Percentiles rank a stretch among this genome's conserved stretches.
These are phyloP conservation scores for Chaetomium fimeti DNA, from an alignment of 495 filamentous ascomycete species.

Conservation along the genomic window DNA sequence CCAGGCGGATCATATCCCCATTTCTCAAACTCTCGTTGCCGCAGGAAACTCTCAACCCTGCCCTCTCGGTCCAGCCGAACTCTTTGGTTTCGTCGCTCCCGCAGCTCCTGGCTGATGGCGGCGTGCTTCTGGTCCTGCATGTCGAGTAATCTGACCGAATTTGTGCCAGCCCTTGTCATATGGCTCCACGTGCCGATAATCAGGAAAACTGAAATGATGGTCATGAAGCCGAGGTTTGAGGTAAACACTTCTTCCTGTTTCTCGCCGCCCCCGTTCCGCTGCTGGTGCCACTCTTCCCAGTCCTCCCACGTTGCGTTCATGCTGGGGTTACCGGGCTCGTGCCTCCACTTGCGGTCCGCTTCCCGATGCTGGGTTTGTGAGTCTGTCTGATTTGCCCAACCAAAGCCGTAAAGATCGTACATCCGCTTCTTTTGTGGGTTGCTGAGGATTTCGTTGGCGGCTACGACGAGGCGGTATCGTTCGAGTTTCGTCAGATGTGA, in stretches of 20 bases:
- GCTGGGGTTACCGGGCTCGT: slow-evolving; percentile 57
- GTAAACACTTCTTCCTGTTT: slow-evolving; percentile 63
- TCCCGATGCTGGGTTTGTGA: slow-evolving; percentile 39
- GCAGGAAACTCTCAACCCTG: slow-evolving; percentile 70
- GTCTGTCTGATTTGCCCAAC: slow-evolving; percentile 62
- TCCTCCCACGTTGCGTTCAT: slow-evolving; percentile 97
- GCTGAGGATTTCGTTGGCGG: slow-evolving; percentile 87
- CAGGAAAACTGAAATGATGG: slow-evolving; percentile 63
- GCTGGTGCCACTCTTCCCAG: slow-evolving; percentile 84
- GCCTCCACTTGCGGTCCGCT: slow-evolving; percentile 50
- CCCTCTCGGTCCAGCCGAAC: slow-evolving; percentile 55
- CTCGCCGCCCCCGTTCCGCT: slow-evolving; percentile 48
- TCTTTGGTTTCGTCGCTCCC: slow-evolving; percentile 52
- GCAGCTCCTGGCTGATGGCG: slow-evolving; percentile 61
- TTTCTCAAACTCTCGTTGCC: slow-evolving; percentile 55
- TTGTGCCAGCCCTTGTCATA: slow-evolving; percentile 60
- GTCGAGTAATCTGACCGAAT: slow-evolving; percentile 58
- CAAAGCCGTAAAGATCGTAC: slow-evolving; percentile 78
- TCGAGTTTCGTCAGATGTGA: slow-evolving; percentile 65
- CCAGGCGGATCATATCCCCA: slow-evolving; percentile 31
- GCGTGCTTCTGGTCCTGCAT: slow-evolving; percentile 61
- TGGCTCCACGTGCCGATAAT: slow-evolving; percentile 66
- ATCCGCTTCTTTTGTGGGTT: slow-evolving; percentile 71
- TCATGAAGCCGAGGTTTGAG: slow-evolving; percentile 72
- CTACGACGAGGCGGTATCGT: slow-evolving; percentile 81